These are phyloP conservation scores for Lanmaoa rubissima DNA, from an alignment of 768 basidiomycete species.

Conservation along the genomic window DNA sequence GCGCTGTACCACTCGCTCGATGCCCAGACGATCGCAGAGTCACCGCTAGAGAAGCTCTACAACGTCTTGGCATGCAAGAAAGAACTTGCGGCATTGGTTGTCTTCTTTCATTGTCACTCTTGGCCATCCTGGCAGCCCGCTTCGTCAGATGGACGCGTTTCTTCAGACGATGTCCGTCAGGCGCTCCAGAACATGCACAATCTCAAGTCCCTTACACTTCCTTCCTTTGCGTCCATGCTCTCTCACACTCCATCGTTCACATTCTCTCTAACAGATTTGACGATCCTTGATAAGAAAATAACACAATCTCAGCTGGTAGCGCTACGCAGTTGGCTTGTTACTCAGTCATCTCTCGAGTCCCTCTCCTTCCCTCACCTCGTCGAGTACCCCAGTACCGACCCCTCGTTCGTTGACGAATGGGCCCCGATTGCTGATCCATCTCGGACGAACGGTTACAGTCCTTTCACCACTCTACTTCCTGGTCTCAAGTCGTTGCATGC, in stretches of 20 bases:
- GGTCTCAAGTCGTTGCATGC: constrained; percentile 28
- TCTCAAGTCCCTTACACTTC: constrained; percentile 27
- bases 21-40: constrained; percentile 12
- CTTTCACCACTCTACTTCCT: constrained; percentile 18
- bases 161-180: constrained; percentile 18
- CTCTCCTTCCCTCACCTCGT: constrained; percentile 28
- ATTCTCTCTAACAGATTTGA: constrained; percentile 25
- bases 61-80: constrained; percentile 16
- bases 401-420: constrained; percentile 13
- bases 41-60: constrained; percentile 17
- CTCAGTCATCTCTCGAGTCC: constrained; percentile 26
- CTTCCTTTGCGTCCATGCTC: constrained; percentile 25
- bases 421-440: not conserved
- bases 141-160: constrained; percentile 2
- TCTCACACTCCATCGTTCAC: constrained; percentile 16
- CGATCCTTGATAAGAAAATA: constrained; percentile 28
- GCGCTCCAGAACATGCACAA: constrained; percentile 32
- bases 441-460: not conserved
- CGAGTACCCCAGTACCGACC: constrained; percentile 8
- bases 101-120: constrained; percentile 22
- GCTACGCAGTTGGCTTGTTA: constrained; percentile 24
- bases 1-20: constrained; percentile 25
- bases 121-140: constrained; percentile 18
- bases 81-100: constrained; percentile 25
- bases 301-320: constrained; percentile 21